Conservation (phyloP, 2,329 filamentous ascomycete genomes). For the Penicillium sp. region DNA sequence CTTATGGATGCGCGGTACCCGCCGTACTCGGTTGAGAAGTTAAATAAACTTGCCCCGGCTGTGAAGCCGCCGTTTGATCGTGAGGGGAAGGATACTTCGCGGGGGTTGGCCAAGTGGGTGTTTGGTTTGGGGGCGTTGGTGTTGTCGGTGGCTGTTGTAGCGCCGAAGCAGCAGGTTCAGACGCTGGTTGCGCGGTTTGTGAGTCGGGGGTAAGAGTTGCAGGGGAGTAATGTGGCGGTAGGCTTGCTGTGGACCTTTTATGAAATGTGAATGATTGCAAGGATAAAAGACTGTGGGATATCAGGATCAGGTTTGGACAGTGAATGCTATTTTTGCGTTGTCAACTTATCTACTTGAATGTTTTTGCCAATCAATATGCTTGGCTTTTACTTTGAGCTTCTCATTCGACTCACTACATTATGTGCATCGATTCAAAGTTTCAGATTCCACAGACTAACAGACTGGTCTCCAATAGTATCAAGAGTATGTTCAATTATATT, state of each 20-base stretch:
- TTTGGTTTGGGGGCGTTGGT: conserved; percentile 15
- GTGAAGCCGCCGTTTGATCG: conserved; percentile 19
- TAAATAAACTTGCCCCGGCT: conserved; percentile 11
- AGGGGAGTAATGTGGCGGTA: background rate
- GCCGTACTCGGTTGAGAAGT: conserved; percentile 20
- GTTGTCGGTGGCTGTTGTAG: conserved; percentile 6
- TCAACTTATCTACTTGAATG: background rate
- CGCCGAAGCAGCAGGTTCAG: background rate
- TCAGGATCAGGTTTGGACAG: background rate
- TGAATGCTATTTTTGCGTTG: background rate
- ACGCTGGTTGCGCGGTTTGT: background rate
- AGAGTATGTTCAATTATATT: background rate
- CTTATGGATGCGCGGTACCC: conserved; percentile 19
- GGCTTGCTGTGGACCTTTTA: background rate
- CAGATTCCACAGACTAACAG: background rate
- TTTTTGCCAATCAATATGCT: background rate
- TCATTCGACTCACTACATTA: background rate
- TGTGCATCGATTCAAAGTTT: background rate
- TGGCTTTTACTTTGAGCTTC: background rate
- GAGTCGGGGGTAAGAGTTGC: background rate
- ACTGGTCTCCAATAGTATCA: background rate
- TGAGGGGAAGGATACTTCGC: conserved; percentile 17
- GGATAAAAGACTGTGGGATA: background rate
- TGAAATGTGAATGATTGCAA: background rate
- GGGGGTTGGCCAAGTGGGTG: conserved; percentile 12